Evolutionary conservation across 2,329 filamentous ascomycete genomes (phyloP).

Genomic region (Alternaria solani): DNA sequence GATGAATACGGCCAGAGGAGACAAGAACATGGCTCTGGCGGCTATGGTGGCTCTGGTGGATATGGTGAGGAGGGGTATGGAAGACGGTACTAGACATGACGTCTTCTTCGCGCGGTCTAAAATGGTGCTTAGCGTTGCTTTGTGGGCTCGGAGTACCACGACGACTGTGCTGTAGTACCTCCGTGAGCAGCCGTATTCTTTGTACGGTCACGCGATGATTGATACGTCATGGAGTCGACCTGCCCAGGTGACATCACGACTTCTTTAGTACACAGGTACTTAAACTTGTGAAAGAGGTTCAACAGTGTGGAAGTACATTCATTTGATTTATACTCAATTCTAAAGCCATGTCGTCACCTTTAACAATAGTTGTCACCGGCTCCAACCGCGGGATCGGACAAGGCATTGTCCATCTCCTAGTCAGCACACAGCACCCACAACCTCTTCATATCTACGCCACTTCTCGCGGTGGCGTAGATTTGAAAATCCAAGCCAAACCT

Average conservation of each 20-base stretch:
- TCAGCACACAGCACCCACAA: constrained; percentile 18
- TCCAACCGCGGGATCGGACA: constrained; percentile 34
- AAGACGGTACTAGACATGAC: constrained; percentile 25
- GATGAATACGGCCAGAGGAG: constrained; percentile 26
- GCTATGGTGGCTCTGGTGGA: constrained; percentile 5
- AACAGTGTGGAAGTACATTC: background rate
- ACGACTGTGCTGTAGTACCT: constrained; percentile 4
- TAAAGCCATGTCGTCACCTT: constrained; percentile 18
- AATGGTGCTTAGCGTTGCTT: background rate
- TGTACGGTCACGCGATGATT: background rate
- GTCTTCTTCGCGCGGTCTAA: background rate
- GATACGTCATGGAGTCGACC: constrained; percentile 10
- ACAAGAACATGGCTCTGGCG: constrained; percentile 29
- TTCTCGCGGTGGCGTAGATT: constrained; percentile 25
- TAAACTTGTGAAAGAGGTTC: background rate
- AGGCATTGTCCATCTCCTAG: constrained; percentile 32
- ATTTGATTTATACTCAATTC: background rate
- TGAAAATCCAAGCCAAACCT: constrained; percentile 5
- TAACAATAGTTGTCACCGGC: constrained; percentile 34
- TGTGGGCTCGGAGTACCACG: constrained; percentile 7
- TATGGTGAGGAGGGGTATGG: constrained; percentile 33
- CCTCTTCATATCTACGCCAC: constrained; percentile 31
- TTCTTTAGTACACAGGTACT: background rate
- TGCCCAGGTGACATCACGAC: constrained; percentile 12
- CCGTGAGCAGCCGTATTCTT: background rate